Evolutionary conservation across 208 protist species (phyloP).

Genomic region (Sergeia podlipaevii): DNA sequence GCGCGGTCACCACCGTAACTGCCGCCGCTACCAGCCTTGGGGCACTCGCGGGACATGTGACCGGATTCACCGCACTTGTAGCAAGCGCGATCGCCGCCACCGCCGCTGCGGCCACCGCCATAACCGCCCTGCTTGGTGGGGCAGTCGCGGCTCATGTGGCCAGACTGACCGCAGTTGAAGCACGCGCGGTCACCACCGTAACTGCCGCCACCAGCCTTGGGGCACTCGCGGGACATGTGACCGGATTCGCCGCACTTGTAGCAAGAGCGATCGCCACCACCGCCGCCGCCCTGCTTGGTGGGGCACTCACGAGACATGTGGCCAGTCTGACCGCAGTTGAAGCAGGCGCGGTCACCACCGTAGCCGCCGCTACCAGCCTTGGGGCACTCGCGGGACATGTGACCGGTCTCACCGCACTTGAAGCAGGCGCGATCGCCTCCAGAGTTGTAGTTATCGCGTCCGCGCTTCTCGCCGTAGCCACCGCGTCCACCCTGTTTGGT

Average conservation of each 20-base stretch:
- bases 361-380: conserved; percentile 17
- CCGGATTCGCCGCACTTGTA: conserved; percentile 35
- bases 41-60: conserved; percentile 44
- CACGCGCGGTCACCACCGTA: conserved; percentile 30
- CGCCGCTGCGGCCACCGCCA: conserved; percentile 17
- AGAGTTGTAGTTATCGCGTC: conserved; percentile 8
- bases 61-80: conserved; percentile 54
- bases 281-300: conserved; percentile 7
- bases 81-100: conserved; percentile 41
- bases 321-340: conserved; percentile 79
- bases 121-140: conserved; percentile 23
- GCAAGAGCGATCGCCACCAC: conserved; percentile 18
- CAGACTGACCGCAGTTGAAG: conserved; percentile 70
- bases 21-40: conserved; percentile 10
- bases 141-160: conserved; percentile 79
- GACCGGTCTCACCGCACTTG: conserved; percentile 52
- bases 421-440: conserved; percentile 39
- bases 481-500: conserved; percentile 11
- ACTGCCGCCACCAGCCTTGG: conserved; percentile 26
- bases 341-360: conserved; percentile 57
- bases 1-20: conserved; percentile 50
- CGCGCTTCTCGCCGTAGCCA: conserved; percentile 2
- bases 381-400: conserved; percentile 37
- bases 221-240: conserved; percentile 71
- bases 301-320: conserved; percentile 87